A percentile compares a stretch with the other conserved stretches of the same genome.
Conservation (phyloP, 495 filamentous ascomycete species). For the Podospora sp. region DNA sequence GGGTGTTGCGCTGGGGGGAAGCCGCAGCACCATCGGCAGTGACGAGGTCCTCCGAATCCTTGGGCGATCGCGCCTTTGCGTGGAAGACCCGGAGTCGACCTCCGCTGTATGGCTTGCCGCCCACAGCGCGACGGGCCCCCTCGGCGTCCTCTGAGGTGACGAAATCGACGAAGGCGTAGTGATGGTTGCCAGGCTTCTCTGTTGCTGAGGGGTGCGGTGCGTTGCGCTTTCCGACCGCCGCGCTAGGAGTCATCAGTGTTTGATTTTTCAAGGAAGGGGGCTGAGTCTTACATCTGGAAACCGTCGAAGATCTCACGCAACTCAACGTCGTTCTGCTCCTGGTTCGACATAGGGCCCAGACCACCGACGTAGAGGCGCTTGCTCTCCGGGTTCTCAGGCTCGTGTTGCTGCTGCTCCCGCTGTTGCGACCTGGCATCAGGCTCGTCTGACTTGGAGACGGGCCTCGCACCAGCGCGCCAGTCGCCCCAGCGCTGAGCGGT, state of each 20-base stretch:
- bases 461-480: conserved; percentile 35
- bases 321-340: conserved; percentile 54
- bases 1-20: not conserved
- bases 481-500: conserved; percentile 45
- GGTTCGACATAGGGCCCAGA: conserved; percentile 59
- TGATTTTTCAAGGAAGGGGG: not conserved
- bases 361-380: conserved; percentile 66
- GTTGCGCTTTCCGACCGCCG: conserved; percentile 67
- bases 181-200: conserved; percentile 58
- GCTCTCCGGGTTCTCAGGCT: conserved; percentile 39
- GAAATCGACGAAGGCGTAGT: conserved; percentile 72
- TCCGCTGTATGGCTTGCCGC: conserved; percentile 30
- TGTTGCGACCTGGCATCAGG: not conserved
- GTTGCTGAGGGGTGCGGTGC: conserved; percentile 57
- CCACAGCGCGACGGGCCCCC: conserved; percentile 37
- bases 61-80: conserved; percentile 22
- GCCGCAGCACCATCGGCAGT: not conserved
- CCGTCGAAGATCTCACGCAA: conserved; percentile 62
- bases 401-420: conserved; percentile 24
- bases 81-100: conserved; percentile 27
- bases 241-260: conserved; percentile 26
- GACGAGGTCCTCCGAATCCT: not conserved
- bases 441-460: conserved; percentile 13
- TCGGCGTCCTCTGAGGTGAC: conserved; percentile 57
- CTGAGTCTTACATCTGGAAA: conserved; percentile 51